A percentile compares a stretch with the other conserved stretches of the same genome.
These are phyloP conservation scores for Solanum sitiens DNA, from an alignment of 257 asterid genomes.

Conservation along the genomic window DNA sequence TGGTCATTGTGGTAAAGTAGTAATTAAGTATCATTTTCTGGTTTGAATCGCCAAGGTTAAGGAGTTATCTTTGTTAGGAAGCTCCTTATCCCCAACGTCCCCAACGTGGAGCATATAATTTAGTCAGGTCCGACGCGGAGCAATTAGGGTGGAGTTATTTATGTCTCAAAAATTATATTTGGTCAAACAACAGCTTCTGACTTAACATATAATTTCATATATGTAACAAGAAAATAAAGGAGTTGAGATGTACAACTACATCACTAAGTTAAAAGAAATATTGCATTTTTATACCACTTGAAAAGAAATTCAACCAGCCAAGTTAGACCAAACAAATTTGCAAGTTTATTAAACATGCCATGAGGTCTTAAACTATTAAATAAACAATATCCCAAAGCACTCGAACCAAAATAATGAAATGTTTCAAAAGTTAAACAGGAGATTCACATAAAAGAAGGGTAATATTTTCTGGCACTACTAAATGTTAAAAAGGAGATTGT, in stretches of 20 bases:
- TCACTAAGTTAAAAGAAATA: too few species aligned
- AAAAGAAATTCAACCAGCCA: background rate
- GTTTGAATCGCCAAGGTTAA: background rate
- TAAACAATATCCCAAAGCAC: background rate
- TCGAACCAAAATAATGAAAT: background rate
- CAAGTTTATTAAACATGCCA: background rate
- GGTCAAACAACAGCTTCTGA: background rate
- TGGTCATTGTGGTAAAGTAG: too few species aligned
- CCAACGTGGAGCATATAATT: background rate
- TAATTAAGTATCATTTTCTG: background rate
- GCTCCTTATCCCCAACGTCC: too few species aligned
- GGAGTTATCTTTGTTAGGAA: background rate
- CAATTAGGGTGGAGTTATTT: background rate
- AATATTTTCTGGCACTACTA: slow-evolving; percentile 8
- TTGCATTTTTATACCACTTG: background rate
- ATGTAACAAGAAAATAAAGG: background rate
- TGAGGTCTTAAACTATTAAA: background rate
- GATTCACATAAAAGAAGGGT: background rate
- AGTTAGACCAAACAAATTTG: background rate
- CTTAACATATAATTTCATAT: background rate
- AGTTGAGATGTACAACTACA: background rate
- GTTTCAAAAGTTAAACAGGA: background rate
- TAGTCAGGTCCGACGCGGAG: background rate
- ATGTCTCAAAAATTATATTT: background rate
- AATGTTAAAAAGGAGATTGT: slow-evolving; percentile 1